phyloP scores from a whole-genome alignment of 768 basidiomycete species.

The Leccinum disarticulatum region DNA sequence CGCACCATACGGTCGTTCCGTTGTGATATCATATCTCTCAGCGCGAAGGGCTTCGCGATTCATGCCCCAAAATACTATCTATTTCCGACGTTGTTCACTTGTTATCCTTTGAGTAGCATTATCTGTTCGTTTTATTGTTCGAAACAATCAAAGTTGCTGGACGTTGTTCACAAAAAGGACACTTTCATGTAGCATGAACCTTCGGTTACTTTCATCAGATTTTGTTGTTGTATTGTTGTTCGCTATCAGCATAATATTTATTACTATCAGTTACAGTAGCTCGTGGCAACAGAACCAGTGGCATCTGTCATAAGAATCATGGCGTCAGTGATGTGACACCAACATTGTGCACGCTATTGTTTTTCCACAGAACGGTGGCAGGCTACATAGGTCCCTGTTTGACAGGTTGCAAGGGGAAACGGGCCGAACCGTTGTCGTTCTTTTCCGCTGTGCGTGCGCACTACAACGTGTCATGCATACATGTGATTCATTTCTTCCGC shows the following conservation, averaged over 20 bases:
- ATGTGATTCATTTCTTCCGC: too few relatives aligned
- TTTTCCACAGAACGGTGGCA: slow-evolving; percentile 15
- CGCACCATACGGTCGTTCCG: slow-evolving; percentile 25
- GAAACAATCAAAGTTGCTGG: background rate
- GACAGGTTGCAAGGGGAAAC: too few relatives aligned
- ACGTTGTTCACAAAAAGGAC: background rate
- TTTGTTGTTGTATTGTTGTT: background rate
- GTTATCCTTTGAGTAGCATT: background rate
- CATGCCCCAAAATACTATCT: slow-evolving; percentile 41
- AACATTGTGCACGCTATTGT: background rate
- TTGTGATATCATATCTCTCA: slow-evolving; percentile 24
- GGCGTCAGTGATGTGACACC: too few relatives aligned
- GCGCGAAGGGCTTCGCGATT: slow-evolving; percentile 53
- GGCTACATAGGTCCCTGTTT: too few relatives aligned
- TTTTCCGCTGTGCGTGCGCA: too few relatives aligned
- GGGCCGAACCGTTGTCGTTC: background rate
- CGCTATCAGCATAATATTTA: background rate
- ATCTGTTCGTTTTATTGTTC: background rate
- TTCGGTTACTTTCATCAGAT: background rate
- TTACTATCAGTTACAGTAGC: background rate
- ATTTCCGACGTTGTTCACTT: slow-evolving; percentile 7
- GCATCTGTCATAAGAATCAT: background rate
- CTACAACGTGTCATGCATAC: too few relatives aligned
- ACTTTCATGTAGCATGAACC: slow-evolving; percentile 1
- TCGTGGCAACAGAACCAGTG: background rate